phyloP scores from a whole-genome alignment of 1,284 basidiomycete genomes.

The Naganishia sp. region DNA sequence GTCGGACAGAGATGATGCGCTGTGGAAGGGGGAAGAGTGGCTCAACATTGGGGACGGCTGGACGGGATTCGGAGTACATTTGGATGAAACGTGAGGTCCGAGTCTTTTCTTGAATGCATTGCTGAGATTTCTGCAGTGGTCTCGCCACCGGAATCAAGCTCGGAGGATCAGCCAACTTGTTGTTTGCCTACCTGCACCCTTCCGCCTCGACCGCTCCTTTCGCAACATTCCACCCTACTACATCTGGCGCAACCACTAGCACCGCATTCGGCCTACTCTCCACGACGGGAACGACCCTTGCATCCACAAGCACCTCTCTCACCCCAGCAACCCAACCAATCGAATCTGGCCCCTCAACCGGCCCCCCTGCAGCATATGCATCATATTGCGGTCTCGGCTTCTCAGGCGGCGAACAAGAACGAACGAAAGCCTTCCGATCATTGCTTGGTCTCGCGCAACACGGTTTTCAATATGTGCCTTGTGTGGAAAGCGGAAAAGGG shows the following conservation, averaged over 20 bases:
- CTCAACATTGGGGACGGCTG: background rate
- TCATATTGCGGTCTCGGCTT: slow-evolving; percentile 24
- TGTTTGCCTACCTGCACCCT: slow-evolving; percentile 16
- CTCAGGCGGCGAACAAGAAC: slow-evolving; percentile 8
- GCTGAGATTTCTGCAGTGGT: background rate
- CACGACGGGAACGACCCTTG: background rate
- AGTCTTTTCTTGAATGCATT: too few species aligned
- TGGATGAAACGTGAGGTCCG: slow-evolving; percentile 2
- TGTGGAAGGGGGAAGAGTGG: slow-evolving; percentile 17
- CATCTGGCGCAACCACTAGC: background rate
- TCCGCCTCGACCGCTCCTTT: slow-evolving; percentile 7
- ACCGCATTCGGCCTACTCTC: slow-evolving; percentile 8
- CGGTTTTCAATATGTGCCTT: background rate
- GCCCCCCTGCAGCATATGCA: slow-evolving; percentile 9
- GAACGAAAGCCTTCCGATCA: slow-evolving; percentile 15
- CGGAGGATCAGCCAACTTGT: background rate
- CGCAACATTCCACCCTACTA: slow-evolving; percentile 10
- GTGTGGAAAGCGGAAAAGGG: background rate
- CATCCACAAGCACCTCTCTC: background rate
- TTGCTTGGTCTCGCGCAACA: background rate
- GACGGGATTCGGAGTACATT: slow-evolving; percentile 10
- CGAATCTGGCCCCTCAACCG: background rate
- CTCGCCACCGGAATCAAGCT: background rate
- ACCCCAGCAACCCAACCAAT: background rate
- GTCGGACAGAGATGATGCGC: background rate